Evolutionary conservation across 2,329 filamentous ascomycete species (phyloP).

Genomic region (Diaporthe nobilis): DNA sequence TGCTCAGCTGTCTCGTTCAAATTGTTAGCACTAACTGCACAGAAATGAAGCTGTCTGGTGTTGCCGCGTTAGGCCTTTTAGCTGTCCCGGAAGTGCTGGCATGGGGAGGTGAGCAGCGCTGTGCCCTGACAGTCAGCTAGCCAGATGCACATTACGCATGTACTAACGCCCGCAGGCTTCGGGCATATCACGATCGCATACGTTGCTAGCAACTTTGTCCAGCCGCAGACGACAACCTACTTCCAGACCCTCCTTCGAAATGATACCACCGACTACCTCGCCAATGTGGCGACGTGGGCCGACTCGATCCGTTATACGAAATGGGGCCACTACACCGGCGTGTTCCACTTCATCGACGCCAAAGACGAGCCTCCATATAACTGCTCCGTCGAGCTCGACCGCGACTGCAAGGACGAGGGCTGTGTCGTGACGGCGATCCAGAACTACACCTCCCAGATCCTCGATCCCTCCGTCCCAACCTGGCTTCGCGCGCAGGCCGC

Average conservation of each 20-base stretch:
- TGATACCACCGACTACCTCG: slow-evolving; percentile 70
- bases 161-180: slow-evolving; percentile 59
- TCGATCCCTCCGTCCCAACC: slow-evolving; percentile 60
- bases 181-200: slow-evolving; percentile 78
- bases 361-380: slow-evolving; percentile 71
- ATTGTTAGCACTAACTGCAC: neutral
- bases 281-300: slow-evolving; percentile 76
- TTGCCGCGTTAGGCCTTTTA: slow-evolving; percentile 49
- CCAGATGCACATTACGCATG: neutral
- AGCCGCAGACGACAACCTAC: slow-evolving; percentile 67
- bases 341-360: slow-evolving; percentile 79
- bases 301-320: slow-evolving; percentile 76
- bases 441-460: slow-evolving; percentile 71
- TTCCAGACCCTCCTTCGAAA: slow-evolving; percentile 71
- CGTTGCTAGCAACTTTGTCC: slow-evolving; percentile 72
- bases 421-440: slow-evolving; percentile 73
- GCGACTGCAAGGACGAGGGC: slow-evolving; percentile 74
- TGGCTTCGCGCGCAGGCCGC: slow-evolving; percentile 70
- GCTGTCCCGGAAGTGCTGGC: slow-evolving; percentile 53
- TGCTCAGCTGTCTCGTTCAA: neutral
- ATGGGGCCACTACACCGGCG: slow-evolving; percentile 72
- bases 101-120: slow-evolving; percentile 58
- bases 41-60: slow-evolving; percentile 50
- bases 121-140: neutral
- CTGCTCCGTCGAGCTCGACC: slow-evolving; percentile 70